Evolutionary conservation across 208 protist genomes (phyloP), one percentile per base, ranked within the genome.

Genomic region (Strigomonas culicis): DNA sequence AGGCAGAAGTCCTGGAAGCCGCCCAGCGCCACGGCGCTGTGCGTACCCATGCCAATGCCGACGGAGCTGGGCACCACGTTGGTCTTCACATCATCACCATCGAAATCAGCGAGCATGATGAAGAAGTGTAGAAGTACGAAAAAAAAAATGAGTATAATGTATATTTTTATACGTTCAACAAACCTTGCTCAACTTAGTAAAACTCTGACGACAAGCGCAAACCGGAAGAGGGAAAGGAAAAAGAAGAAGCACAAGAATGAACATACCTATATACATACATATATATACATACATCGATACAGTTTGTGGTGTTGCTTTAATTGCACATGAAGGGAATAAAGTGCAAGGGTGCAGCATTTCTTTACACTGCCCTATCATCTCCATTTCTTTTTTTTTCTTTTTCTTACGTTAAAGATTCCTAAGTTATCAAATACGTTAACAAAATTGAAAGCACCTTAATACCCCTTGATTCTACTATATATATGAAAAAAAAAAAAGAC

Each of bases 1-100:
- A 99, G 88, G 43, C 99, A 89, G 68, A 99, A 99, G 78, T 99
- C 99, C 66, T 97, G 80, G 82, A 99, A 99, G 59, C 95, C 95
- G 28, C 94, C 92, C 36, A 95, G 83, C 46, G 96, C 90, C 8
- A 97, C 90, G 59, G 91, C 85, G 68, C 84, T 90, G 87, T 97
- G 86, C 22, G 87, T 91, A 59, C 84, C 85, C 78, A 92, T 86
- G 64, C 82, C 84, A 4, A 93, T 84, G 47, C 79, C 86, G 47
- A 91, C 76, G 19, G 77, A 75, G 74, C 88, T 81, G 43, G 80
- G 69, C 41, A 90, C 79, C 41, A 93, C 77, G 59, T 79, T 87
- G 53, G 75, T 79, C 74, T 74, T 79, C 46, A 93, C 80, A 57
- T 93, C 88, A 84, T 97, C 91, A 32, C 88, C 88, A 53, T 97